Evolutionary conservation across 768 basidiomycete genomes (phyloP).

Genomic region (Chalciporus pseudorubinellus): DNA sequence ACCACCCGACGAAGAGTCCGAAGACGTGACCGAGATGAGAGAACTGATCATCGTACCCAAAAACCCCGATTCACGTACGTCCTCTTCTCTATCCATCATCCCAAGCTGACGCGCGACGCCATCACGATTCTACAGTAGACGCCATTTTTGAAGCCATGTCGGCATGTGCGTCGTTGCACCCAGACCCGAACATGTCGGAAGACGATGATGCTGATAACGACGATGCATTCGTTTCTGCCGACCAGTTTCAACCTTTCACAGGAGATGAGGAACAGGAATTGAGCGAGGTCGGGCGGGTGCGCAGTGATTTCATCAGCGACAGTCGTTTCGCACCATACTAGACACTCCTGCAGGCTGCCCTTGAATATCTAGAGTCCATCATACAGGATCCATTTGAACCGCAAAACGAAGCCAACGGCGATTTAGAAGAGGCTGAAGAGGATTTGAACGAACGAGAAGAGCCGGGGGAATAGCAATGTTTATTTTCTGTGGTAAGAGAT

Average conservation of each 20-base stretch:
- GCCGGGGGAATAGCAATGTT: constrained; percentile 3
- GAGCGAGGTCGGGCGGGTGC: constrained; percentile 89
- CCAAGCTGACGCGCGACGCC: no score
- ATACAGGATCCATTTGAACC: constrained; percentile 51
- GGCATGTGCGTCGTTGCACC: constrained; percentile 79
- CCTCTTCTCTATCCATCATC: no score
- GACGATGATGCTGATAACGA: constrained; percentile 52
- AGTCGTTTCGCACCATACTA: constrained; percentile 85
- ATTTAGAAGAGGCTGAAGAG: constrained; percentile 13
- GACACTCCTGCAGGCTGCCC: constrained; percentile 66
- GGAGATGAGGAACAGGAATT: constrained; percentile 66
- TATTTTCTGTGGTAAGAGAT: background rate
- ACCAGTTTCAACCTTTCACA: constrained; percentile 49
- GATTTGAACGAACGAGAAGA: constrained; percentile 15
- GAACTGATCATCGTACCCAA: no score
- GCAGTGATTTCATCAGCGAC: constrained; percentile 81
- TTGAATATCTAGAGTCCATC: constrained; percentile 80
- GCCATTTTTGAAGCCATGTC: constrained; percentile 86
- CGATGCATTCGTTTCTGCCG: constrained; percentile 54
- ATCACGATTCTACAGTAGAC: constrained; percentile 57
- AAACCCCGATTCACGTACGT: no score
- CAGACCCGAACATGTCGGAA: constrained; percentile 50
- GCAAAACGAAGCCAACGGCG: constrained; percentile 15
- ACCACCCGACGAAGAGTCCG: no score
- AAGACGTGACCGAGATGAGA: no score